phyloP scores from a whole-genome alignment of 139 green algal genomes.

The Chlorella sorokiniana region DNA sequence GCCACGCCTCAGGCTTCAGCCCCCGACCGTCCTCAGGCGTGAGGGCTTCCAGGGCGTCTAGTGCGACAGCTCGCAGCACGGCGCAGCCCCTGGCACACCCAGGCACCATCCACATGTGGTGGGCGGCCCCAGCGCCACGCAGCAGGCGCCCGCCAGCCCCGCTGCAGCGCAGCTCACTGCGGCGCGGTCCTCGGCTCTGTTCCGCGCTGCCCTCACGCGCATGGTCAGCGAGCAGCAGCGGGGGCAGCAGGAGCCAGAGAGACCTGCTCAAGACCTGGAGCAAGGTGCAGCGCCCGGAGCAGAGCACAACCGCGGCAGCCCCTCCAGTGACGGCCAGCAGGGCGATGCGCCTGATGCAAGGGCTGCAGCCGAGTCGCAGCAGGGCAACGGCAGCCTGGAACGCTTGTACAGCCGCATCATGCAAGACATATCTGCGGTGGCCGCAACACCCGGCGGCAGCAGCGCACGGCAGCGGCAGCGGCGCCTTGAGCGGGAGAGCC shows the following conservation, averaged over 20 bases:
- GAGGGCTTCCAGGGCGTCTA: too few species aligned
- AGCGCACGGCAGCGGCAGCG: not conserved
- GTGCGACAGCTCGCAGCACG: too few species aligned
- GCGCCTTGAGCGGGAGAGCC: not conserved
- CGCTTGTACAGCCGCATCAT: not conserved
- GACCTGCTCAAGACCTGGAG: not conserved
- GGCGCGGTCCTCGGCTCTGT: slow-evolving; percentile 4
- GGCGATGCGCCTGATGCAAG: too few species aligned
- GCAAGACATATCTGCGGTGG: slow-evolving; percentile 11
- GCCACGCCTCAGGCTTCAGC: too few species aligned
- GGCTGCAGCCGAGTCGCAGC: too few species aligned
- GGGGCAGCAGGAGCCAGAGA: not conserved
- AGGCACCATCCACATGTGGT: not conserved
- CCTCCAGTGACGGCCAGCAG: not conserved
- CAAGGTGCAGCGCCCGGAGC: not conserved
- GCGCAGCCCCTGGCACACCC: too few species aligned
- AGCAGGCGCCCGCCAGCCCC: not conserved
- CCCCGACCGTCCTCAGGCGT: too few species aligned
- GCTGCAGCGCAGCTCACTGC: not conserved
- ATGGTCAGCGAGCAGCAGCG: slow-evolving; percentile 7
- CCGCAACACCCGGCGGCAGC: not conserved
- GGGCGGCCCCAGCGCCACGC: not conserved
- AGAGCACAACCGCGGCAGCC: not conserved
- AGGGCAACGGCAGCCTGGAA: not conserved
- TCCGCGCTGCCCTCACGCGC: not conserved